Base-by-base conservation (phyloP, 306 rosid species). In the Boehmeria nivea region DNA sequence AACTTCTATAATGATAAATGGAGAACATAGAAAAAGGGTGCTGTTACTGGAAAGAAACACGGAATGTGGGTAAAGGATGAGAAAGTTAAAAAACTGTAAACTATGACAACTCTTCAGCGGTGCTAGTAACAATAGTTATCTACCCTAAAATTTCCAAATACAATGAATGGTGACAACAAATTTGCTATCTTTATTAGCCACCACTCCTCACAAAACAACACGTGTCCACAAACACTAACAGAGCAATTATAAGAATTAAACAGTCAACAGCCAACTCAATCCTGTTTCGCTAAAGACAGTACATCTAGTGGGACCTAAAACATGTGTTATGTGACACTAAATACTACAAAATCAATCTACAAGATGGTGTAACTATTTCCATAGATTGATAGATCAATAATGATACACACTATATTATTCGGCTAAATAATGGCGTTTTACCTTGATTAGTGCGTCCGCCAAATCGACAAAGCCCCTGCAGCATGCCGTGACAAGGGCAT, bases 381-480 rank as follows among this genome's bases (percentile, higher is more conserved):
- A n/a, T n/a, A n/a, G n/a, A n/a, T n/a, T n/a, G n/a, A n/a, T n/a
- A n/a, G 45, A 3, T 40, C 16, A 40, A 40, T 4, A 40, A 11
- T 14, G 4, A 40, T 40, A 40, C n/a, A n/a, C 12, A 3, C 4
- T 11, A 40, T 40, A 11, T 11, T 40, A 40, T 8, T 40, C 23
- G 50, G 24, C 36, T 37, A 40, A 52, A 6, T 15, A 28, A 4
- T 16, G 24, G 44, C 2, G 54, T 6, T 40, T 39, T 59, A 79
- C 98, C 94, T 90, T 86, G 27, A 87, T 78, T 59, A 90, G 86
- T 1, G 71, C 67, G 66, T 72, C 82, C 50, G 75, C 83, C 51
- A 90, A 81, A 51, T 84, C 81, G 12, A 72, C 80, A 62, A 90
- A 82, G 27, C 98, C 98, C 71, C 95, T 80, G 77, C 91, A 82